phyloP scores from a whole-genome alignment of 768 basidiomycete genomes.

The Dentipellis sp. region DNA sequence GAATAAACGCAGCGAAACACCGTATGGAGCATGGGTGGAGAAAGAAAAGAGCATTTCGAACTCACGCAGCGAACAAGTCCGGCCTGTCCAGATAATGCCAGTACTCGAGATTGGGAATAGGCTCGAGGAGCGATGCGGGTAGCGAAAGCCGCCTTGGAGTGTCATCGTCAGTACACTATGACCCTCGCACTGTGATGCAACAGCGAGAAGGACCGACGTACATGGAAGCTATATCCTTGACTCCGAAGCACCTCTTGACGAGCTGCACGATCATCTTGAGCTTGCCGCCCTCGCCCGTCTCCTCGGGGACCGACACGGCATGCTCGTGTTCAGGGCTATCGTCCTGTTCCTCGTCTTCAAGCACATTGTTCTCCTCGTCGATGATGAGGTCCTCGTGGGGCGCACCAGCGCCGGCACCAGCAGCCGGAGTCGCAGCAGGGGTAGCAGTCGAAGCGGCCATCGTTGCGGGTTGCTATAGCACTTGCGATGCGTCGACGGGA shows the following conservation, averaged over 20 bases:
- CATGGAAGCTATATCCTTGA: slow-evolving; percentile 94
- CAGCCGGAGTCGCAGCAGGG: no score
- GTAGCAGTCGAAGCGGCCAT: no score
- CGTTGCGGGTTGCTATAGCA: no score
- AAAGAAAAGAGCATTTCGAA: no score
- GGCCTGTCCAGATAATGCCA: slow-evolving; percentile 92
- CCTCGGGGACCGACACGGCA: slow-evolving; percentile 22
- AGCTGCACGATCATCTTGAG: slow-evolving; percentile 90
- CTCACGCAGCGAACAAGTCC: slow-evolving; percentile 86
- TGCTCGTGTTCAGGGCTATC: slow-evolving; percentile 2
- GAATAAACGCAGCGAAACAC: neutral
- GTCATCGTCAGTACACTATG: neutral
- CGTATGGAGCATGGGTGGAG: neutral
- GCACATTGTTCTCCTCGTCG: neutral
- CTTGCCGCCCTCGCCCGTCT: slow-evolving; percentile 81
- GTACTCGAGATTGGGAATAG: slow-evolving; percentile 93
- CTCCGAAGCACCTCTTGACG: slow-evolving; percentile 84
- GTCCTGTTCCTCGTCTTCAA: neutral
- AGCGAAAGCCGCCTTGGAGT: slow-evolving; percentile 73
- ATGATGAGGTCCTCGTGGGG: neutral
- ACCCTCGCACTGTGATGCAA: no score
- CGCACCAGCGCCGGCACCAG: no score
- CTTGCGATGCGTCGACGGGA: no score
- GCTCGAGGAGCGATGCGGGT: slow-evolving; percentile 88
- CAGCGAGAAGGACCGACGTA: no score